These are phyloP conservation scores for Mycena latifolia DNA, from an alignment of 768 basidiomycete genomes.

Conservation along the genomic window DNA sequence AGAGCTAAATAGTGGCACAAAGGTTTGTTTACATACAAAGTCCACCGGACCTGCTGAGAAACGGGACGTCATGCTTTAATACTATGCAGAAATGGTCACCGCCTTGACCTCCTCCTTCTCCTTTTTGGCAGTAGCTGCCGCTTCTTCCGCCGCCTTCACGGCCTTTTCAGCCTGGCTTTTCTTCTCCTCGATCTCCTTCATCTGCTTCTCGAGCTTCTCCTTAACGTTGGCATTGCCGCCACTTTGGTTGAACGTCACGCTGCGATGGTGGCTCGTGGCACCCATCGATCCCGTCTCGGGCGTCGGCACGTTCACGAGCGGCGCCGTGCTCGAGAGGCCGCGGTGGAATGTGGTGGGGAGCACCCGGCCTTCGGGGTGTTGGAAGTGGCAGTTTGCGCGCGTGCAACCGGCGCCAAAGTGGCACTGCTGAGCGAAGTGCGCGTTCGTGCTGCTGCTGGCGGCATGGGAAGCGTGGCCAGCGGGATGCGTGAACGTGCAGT, in stretches of 20 bases:
- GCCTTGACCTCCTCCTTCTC: constrained; percentile 73
- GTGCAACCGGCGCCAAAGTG: constrained; percentile 91
- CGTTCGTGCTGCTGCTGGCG: constrained; percentile 29
- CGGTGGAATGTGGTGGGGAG: constrained; percentile 86
- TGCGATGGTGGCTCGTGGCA: constrained; percentile 70
- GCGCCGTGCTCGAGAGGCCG: constrained; percentile 71
- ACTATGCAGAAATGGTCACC: constrained; percentile 57
- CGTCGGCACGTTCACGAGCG: constrained; percentile 69
- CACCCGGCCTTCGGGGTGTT: constrained; percentile 90
- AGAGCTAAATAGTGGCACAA: constrained; percentile 27
- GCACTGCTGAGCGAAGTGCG: constrained; percentile 69
- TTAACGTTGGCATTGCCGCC: constrained; percentile 54
- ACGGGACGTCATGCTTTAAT: neutral
- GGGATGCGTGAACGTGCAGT: constrained; percentile 80
- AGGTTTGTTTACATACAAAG: constrained; percentile 30
- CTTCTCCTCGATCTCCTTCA: constrained; percentile 77
- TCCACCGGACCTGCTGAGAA: constrained; percentile 1
- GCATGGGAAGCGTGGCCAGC: constrained; percentile 39
- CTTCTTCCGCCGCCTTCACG: constrained; percentile 72
- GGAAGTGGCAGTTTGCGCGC: constrained; percentile 87
- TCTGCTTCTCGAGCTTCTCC: constrained; percentile 60
- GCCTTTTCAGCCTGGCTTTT: constrained; percentile 74
- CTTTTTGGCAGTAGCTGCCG: constrained; percentile 55
- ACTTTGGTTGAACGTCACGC: constrained; percentile 75
- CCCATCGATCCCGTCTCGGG: constrained; percentile 79